These are phyloP conservation scores for Nothophytophthora sp. DNA, from an alignment of 352 stramenopile genomes.

Conservation along the genomic window DNA sequence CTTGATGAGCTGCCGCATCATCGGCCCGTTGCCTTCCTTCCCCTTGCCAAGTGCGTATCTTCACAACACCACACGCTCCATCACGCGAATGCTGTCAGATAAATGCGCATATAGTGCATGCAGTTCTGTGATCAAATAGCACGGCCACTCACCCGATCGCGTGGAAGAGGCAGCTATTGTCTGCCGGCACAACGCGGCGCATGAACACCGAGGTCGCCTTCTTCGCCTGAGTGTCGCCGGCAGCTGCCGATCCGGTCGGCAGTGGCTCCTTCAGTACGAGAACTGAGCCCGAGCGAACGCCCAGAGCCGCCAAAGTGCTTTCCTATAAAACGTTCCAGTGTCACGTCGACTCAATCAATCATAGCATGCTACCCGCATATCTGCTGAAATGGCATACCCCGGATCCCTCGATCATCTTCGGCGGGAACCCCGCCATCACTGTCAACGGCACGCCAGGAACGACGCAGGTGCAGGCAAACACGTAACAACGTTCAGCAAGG, in stretches of 20 bases:
- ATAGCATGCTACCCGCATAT: background rate
- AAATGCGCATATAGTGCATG: no score
- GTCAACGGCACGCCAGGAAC: conserved; percentile 7
- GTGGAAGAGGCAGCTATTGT: conserved; percentile 90
- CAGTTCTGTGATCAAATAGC: no score
- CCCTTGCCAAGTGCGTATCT: conserved; percentile 72
- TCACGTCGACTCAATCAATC: background rate
- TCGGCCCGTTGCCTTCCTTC: conserved; percentile 52
- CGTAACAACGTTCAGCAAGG: background rate
- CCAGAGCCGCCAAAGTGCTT: conserved; percentile 48
- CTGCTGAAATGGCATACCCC: conserved; percentile 37
- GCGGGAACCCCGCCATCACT: conserved; percentile 82
- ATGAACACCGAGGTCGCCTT: conserved; percentile 59
- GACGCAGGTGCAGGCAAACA: no score
- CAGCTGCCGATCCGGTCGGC: no score
- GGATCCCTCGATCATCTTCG: conserved; percentile 61
- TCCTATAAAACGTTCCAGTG: conserved; percentile 23
- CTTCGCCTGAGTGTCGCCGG: conserved; percentile 3
- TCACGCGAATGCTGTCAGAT: no score
- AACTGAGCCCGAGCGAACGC: conserved; percentile 66
- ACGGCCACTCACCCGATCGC: conserved; percentile 56
- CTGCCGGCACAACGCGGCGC: conserved; percentile 70
- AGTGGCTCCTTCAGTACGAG: conserved; percentile 71
- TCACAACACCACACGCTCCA: no score
- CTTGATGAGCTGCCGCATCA: conserved; percentile 74